These are phyloP conservation scores for Daucus carota DNA, from an alignment of 129 eudicot species.

Conservation along the genomic window DH1_v3.0 NC_030381.2:38653501-38654000, in stretches of 20 bases:
- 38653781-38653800: neutral
- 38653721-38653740: neutral
- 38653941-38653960: neutral
- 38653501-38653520: neutral
- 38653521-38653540: neutral
- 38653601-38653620: neutral
- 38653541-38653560: neutral
- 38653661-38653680: neutral
- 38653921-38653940: neutral
- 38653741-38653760: neutral
- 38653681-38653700: neutral
- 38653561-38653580: neutral
- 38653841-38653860: neutral
- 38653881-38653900: neutral
- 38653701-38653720: neutral
- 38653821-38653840: neutral
- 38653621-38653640: conserved; percentile 1
- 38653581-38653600: neutral
- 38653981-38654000: neutral
- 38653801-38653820: neutral
- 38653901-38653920: neutral
- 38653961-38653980: neutral
- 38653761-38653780: neutral
- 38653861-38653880: conserved; percentile 1
- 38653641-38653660: neutral